Percentiles rank a stretch among this genome's conserved stretches.
Evolutionary conservation across 2,329 filamentous ascomycete genomes (phyloP).

Genomic region (Alternaria gaisen): DNA sequence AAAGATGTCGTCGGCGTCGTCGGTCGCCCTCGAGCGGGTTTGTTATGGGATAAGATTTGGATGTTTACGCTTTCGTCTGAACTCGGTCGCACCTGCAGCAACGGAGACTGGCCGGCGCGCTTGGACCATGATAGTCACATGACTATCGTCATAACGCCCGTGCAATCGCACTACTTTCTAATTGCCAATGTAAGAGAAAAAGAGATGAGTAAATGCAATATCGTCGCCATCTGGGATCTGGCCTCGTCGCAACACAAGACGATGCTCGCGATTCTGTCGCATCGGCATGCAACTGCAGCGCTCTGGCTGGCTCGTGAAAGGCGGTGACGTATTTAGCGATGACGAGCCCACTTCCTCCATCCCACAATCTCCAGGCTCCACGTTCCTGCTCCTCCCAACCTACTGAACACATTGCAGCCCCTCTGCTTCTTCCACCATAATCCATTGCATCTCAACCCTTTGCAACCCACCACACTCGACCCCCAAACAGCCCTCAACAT

Average conservation of each 20-base stretch:
- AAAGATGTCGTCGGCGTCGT: constrained; percentile 27
- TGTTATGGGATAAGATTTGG: constrained; percentile 34
- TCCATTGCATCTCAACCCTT: constrained; percentile 11
- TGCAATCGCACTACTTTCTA: constrained; percentile 13
- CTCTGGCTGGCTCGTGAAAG: constrained; percentile 44
- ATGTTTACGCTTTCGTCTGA: constrained; percentile 34
- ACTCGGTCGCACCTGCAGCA: constrained; percentile 28
- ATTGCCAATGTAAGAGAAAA: constrained; percentile 12
- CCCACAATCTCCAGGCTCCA: constrained; percentile 40
- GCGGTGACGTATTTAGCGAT: constrained; percentile 48
- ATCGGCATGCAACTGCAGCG: constrained; percentile 12
- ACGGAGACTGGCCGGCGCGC: constrained; percentile 29
- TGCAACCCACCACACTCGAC: constrained; percentile 12
- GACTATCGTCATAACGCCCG: constrained; percentile 17
- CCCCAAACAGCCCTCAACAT: constrained; percentile 58
- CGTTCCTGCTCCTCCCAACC: constrained; percentile 22
- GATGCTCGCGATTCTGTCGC: constrained; percentile 8
- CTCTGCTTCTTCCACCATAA: constrained; percentile 11
- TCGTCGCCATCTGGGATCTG: neutral
- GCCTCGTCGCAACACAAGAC: constrained; percentile 10
- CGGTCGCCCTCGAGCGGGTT: constrained; percentile 29
- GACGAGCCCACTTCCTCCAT: constrained; percentile 39
- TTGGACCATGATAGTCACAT: constrained; percentile 19
- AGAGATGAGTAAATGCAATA: neutral
- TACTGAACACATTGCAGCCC: constrained; percentile 27